Evolutionary conservation across 768 basidiomycete species (phyloP), one percentile per base, ranked within the genome.

Genomic region (Tricholoma saponaceum): DNA sequence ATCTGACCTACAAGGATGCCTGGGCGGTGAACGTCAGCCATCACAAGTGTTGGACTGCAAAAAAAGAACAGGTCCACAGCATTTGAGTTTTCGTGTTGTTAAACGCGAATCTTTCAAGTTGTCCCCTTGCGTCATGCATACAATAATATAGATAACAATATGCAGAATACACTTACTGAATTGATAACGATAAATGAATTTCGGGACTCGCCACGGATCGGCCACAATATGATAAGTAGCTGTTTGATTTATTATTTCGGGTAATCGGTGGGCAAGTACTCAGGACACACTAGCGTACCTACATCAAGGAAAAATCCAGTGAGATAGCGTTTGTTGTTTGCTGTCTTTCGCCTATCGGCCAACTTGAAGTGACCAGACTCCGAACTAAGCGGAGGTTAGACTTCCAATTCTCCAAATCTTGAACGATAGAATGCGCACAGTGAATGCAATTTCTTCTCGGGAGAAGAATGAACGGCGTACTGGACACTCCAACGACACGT

Each of bases 1-100:
- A 72, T 73, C 70, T 71, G 74, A 75, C 63, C 64, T 50, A 50
- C 16, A 30, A 3, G 47, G 18, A 49, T 30, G n/a, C 6, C 7
- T 30, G 26, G 8, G 26, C 7, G 30, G n/a, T 28, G 16, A 30
- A 28, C 26, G 22, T 23, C 14, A 47, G 44, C 26, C 23, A 26
- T 26, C n/a, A 13, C n/a, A 50, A 6, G 30, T 30, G 1, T 28
- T 23, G 9, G 16, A 25, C 23, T 46, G 44, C 23, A 46, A 25
- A 46, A 14, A 46, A 46, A 25, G 23, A 46, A 25, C 18, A 50
- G 18, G 18, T 28, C 47, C 28, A 20, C 47, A 20, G 47, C n/a
- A 23, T 30, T 9, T 30, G 28, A 30, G 9, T 12, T 18, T 37
- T 16, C 18, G 20, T 16, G 4, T 23, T 25, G 10, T 30, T 8